Evolutionary conservation across 139 green algal species (phyloP), one percentile per base, ranked within the genome.

Genomic region (Nannochloris sp.): DNA sequence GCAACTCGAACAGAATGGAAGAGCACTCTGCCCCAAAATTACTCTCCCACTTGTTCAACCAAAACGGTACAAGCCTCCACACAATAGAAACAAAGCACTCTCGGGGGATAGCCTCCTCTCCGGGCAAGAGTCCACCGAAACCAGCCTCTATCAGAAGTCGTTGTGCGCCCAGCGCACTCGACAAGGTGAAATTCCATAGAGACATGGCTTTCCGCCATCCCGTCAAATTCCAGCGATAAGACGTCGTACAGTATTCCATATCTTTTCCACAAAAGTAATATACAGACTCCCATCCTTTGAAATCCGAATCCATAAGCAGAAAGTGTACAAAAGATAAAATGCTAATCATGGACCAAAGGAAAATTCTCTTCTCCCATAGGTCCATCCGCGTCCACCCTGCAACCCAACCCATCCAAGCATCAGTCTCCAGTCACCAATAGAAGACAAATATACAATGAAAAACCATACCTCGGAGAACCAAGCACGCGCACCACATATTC

Each of bases 1-100:
- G 87, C 59, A 95, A 81, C 81, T 95, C 87, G 62, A 93, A 95
- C 21, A 84, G 61, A 68, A 83, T 73, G 43, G 44, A 67, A 51
- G 59, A 73, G 67, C 75, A 83, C 51, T 85, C 78, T 40, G 78
- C 75, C 31, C 78, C 78, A 69, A 74, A 85, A 25, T 81, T 63
- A 59, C 74, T 67, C 73, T 95, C 87, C 87, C 87, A 94, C 63
- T 86, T 81, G 72, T 94, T 94, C 19, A 94, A 79, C 81, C 81
- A 92, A 75, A 90, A 95, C 24, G 87, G 87, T 4, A 95, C 81
- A 25, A 95, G 80, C 25, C 87, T 79, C 84, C 87, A 91, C 69
- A 72, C 81, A 50, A 95, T 84, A 64, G 65, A 84, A 58, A 93
- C 68, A 60, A 95, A 85, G 18, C 73, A 82, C 59, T 95, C 87